Base-by-base conservation (phyloP, 1,284 basidiomycete species). In the Pseudozyma tsukubaensis region DNA sequence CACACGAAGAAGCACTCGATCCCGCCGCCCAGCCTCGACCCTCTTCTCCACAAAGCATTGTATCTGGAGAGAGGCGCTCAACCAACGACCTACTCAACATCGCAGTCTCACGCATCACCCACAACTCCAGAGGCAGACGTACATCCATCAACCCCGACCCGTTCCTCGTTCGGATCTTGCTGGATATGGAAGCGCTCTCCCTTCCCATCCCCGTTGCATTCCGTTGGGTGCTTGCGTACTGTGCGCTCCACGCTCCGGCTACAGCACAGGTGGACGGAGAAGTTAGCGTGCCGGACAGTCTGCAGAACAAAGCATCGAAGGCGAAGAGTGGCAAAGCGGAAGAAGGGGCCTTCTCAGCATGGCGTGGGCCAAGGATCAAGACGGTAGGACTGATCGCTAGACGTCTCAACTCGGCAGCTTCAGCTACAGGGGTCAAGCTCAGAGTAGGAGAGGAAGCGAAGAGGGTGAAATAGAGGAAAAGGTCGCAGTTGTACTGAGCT, bases 161-260 rank as follows among this genome's bases (percentile, higher is more conserved):
- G 19, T 53, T 65, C 43, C 58, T 76, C 18, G 34, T 76, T 3
- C 54, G 52, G 48, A 50, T 72, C 24, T 32, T 76, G 24, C 37
- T 68, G 13, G 68, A 76, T 49, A 65, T 72, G 68, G 48, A 61
- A 44, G 56, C 62, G 16, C 50, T 76, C 14, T 32, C 29, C 1
- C 21, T 72, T 18, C 32, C 45, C n/a, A 57, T 76, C 14, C 72
- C 72, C 14, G 49, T 59, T 4, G 72, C n/a, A 2, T 71, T 44
- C 55, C 52, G 59, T 10, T 75, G 72, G 72, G 42, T 73, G 1
- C 52, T 65, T 10, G 18, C 53, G 5, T 52, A 65, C 53, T 63
- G 60, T n/a, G n/a, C n/a, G n/a, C n/a, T n/a, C n/a, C n/a, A n/a
- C 35, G 24, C 43, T 10, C 34, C 52, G 10, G 40, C 48, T 1